Base-by-base conservation (phyloP, 495 filamentous ascomycete species). In the Penicillium herquei region DNA sequence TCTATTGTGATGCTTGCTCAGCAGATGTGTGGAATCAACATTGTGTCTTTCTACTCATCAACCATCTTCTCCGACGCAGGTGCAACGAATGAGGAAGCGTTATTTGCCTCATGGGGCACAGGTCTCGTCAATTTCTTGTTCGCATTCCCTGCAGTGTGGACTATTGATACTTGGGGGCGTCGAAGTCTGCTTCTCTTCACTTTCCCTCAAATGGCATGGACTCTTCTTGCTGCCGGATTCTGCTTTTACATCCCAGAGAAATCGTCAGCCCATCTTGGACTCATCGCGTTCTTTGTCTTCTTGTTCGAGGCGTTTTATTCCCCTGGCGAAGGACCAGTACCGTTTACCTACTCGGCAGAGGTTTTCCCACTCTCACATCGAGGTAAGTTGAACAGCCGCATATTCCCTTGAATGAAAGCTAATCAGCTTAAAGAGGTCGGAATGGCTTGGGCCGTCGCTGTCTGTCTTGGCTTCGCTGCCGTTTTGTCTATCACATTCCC, bases 171-270 rank as follows among this genome's bases (percentile, higher is more conserved):
- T 8, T 94, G 84, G 49, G 91, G 91, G 14, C 88, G 91, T 16
- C 82, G 91, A 30, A 78, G 79, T 14, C 78, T 96, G 3, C 81
- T 94, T 1, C 80, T 94, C 8, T 90, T 92, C 69, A 96, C 91
- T 18, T 94, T 93, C 73, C 91, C 91, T 0, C 81, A 91, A 47
- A 93, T 94, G 90, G 84, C 81, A 17, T 91, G 88, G 87, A 87
- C 87, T 18, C 70, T 94, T 21, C 77, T 94, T 3, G 86, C 84
- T 1, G 87, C 84, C 6, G 90, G 86, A 0, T 79, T 92, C 48
- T 88, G 79, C 68, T 91, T 85, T 61, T 82, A 84, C 40, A 84
- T 93, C 41, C 85, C 85, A 0, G 54, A 62, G 2, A 39, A 58
- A 1, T 74, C 56, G 26, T 66, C 55, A 0, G 81, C 83, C 1